These are phyloP conservation scores for Phytophthora nicotianae DNA, from an alignment of 352 stramenopile genomes.

Conservation along the genomic window DNA sequence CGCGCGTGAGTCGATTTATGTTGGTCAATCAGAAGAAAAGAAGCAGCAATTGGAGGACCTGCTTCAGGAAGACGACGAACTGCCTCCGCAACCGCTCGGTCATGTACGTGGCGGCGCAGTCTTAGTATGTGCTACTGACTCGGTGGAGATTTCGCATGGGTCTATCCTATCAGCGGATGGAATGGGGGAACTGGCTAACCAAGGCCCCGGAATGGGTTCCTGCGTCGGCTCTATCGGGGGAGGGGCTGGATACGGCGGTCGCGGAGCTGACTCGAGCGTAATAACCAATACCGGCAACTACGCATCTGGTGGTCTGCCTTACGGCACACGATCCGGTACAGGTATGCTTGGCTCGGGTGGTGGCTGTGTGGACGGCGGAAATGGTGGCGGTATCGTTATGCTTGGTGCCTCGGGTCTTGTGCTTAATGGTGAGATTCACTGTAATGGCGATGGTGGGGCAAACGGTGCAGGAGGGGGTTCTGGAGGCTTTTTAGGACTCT, in stretches of 20 bases:
- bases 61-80: slow-evolving; percentile 26
- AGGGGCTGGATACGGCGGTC: slow-evolving; percentile 72
- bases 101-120: slow-evolving; percentile 59
- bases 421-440: slow-evolving; percentile 73
- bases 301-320: slow-evolving; percentile 64
- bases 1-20: slow-evolving; percentile 54
- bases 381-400: slow-evolving; percentile 72
- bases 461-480: slow-evolving; percentile 72
- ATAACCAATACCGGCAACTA: slow-evolving; percentile 61
- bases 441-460: slow-evolving; percentile 63
- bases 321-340: slow-evolving; percentile 66
- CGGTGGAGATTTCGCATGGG: slow-evolving; percentile 46
- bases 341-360: slow-evolving; percentile 77
- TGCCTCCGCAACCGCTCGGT: slow-evolving; percentile 26
- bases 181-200: slow-evolving; percentile 64
- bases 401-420: slow-evolving; percentile 63
- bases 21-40: slow-evolving; percentile 45
- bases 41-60: slow-evolving; percentile 29
- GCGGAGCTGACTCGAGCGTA: slow-evolving; percentile 69
- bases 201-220: slow-evolving; percentile 62
- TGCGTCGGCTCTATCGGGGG: slow-evolving; percentile 66
- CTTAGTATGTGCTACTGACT: slow-evolving; percentile 59
- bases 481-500: slow-evolving; percentile 71
- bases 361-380: slow-evolving; percentile 67
- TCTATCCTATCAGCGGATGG: slow-evolving; percentile 65